A percentile compares a stretch with the other conserved stretches of the same genome.
Evolutionary conservation across 2,329 filamentous ascomycete genomes (phyloP).

Genomic region (Penicillium sp.): DNA sequence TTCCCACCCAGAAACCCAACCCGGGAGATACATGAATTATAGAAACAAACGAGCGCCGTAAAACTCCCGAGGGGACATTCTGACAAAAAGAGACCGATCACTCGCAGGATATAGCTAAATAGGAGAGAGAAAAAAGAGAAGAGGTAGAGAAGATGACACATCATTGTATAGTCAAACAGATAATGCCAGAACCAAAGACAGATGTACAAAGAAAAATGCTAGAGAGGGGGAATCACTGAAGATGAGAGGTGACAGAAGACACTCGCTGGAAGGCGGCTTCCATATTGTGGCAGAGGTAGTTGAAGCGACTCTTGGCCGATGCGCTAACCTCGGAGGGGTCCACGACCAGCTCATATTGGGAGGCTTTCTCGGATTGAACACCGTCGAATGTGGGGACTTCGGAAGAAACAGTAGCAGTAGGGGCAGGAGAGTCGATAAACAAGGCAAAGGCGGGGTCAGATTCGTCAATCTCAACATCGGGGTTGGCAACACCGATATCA

Average conservation of each 20-base stretch:
- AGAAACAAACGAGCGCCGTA: slow-evolving; percentile 22
- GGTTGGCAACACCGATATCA: slow-evolving; percentile 28
- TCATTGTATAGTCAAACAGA: neutral
- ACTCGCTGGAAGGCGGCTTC: slow-evolving; percentile 49
- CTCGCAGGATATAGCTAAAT: slow-evolving; percentile 16
- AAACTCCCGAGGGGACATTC: slow-evolving; percentile 18
- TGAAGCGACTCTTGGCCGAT: slow-evolving; percentile 38
- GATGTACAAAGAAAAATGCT: slow-evolving; percentile 30
- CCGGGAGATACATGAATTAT: slow-evolving; percentile 19
- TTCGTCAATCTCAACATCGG: slow-evolving; percentile 60
- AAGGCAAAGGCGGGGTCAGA: slow-evolving; percentile 51
- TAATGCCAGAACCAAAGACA: slow-evolving; percentile 17
- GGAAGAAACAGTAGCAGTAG: slow-evolving; percentile 33
- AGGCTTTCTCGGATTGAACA: slow-evolving; percentile 67
- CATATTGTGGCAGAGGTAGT: slow-evolving; percentile 44
- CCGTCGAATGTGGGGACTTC: slow-evolving; percentile 50
- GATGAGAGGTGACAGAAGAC: slow-evolving; percentile 44
- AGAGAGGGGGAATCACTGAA: slow-evolving; percentile 39
- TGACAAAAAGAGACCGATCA: slow-evolving; percentile 11
- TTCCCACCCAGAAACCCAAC: slow-evolving; percentile 22
- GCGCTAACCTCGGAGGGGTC: slow-evolving; percentile 34
- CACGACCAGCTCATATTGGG: slow-evolving; percentile 68
- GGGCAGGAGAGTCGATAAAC: slow-evolving; percentile 56
- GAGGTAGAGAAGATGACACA: neutral
- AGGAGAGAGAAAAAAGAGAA: neutral